Evolutionary conservation across 176 grass and related monocot genomes (phyloP).

Genomic region (Carex kokanica): DNA sequence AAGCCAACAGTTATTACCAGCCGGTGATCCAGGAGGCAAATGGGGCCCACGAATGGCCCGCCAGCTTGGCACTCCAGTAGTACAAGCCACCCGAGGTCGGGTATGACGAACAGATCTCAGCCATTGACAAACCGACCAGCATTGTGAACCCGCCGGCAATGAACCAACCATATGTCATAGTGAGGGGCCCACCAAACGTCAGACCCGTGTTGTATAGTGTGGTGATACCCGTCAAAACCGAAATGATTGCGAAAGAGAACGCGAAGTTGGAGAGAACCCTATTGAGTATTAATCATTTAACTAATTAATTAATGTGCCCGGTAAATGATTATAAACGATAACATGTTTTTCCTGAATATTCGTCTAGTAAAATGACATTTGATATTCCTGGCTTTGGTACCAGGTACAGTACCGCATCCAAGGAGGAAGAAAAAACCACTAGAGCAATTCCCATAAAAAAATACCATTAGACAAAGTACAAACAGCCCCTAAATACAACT

Average conservation of each 20-base stretch:
- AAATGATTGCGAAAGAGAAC: conserved; percentile 96
- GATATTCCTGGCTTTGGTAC: not conserved
- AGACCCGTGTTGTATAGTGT: conserved; percentile 86
- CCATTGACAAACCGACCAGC: conserved; percentile 71
- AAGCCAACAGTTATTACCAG: conserved; percentile 48
- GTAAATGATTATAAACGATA: not conserved
- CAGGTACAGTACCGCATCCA: not conserved
- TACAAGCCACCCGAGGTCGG: conserved; percentile 85
- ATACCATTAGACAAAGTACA: not conserved
- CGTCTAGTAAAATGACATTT: not conserved
- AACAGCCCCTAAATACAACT: not conserved
- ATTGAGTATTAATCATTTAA: not conserved
- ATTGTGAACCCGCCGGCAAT: conserved; percentile 76
- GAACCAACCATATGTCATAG: conserved; percentile 90
- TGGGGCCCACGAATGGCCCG: conserved; percentile 63
- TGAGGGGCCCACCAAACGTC: conserved; percentile 57
- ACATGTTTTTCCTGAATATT: not conserved
- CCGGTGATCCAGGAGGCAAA: conserved; percentile 88
- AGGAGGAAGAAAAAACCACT: not conserved
- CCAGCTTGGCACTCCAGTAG: conserved; percentile 89
- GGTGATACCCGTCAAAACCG: conserved; percentile 82
- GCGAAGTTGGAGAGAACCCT: conserved; percentile 88
- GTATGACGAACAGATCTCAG: conserved; percentile 95
- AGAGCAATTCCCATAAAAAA: not conserved
- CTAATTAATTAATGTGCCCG: not conserved